phyloP scores from a whole-genome alignment of 768 basidiomycete species.

The Boletus coccyginus region DNA sequence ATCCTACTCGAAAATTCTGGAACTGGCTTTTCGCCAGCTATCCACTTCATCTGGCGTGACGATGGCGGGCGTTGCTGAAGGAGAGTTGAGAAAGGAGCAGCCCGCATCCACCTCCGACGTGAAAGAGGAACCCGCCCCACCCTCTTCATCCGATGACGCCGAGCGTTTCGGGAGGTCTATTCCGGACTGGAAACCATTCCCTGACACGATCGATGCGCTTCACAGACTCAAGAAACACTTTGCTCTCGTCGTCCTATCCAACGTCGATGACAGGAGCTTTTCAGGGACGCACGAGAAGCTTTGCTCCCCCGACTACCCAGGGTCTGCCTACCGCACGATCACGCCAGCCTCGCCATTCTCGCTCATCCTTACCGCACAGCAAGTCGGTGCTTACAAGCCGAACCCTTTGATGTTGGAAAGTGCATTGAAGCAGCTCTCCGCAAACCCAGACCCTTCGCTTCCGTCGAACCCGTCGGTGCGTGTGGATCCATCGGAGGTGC shows the following conservation, averaged over 20 bases:
- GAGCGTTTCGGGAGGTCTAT: constrained; percentile 60
- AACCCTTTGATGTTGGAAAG: constrained; percentile 40
- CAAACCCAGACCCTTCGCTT: constrained; percentile 15
- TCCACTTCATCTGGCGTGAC: constrained; percentile 34
- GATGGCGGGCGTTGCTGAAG: constrained; percentile 30
- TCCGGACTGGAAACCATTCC: constrained; percentile 60
- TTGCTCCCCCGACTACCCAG: constrained; percentile 9
- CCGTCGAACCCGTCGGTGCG: constrained; percentile 16
- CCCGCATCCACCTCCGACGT: constrained; percentile 9
- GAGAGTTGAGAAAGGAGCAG: constrained; percentile 18
- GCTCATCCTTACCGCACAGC: constrained; percentile 67
- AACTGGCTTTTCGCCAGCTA: constrained; percentile 36
- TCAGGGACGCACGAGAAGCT: constrained; percentile 56
- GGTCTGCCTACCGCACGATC: constrained; percentile 38
- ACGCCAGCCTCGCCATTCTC: constrained; percentile 57
- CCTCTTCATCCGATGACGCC: constrained; percentile 27
- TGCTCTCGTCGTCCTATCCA: constrained; percentile 72
- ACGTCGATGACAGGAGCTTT: constrained; percentile 68
- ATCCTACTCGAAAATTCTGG: constrained; percentile 61
- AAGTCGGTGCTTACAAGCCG: constrained; percentile 73
- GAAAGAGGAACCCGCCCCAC: not conserved
- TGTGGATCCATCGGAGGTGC: constrained; percentile 42
- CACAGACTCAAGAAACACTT: constrained; percentile 56
- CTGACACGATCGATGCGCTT: constrained; percentile 62
- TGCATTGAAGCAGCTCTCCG: constrained; percentile 27